Evolutionary conservation across 2,329 filamentous ascomycete genomes (phyloP).

Genomic region (Colletotrichum agaves): DNA sequence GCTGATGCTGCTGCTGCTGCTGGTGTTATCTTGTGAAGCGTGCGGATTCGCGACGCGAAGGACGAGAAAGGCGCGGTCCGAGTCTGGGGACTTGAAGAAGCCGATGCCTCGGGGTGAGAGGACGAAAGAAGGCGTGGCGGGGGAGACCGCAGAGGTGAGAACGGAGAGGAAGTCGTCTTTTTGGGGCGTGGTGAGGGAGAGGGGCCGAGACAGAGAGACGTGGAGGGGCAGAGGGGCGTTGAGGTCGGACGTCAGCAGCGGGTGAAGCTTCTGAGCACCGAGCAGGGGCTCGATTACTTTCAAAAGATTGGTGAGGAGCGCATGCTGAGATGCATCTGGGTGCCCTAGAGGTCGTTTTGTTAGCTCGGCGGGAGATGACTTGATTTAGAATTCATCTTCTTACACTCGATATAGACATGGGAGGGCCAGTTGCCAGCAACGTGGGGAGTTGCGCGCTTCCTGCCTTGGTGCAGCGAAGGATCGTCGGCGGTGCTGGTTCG

Average conservation of each 20-base stretch:
- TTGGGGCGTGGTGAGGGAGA: constrained; percentile 78
- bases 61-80: constrained; percentile 86
- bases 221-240: constrained; percentile 84
- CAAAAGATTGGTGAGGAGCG: constrained; percentile 57
- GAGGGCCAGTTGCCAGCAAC: constrained; percentile 91
- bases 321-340: constrained; percentile 60
- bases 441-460: constrained; percentile 85
- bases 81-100: constrained; percentile 65
- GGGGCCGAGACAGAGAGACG: constrained; percentile 86
- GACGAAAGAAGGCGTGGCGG: constrained; percentile 47
- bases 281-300: constrained; percentile 48
- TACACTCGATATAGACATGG: constrained; percentile 94
- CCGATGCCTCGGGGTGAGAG: constrained; percentile 53
- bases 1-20: constrained; percentile 23
- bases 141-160: constrained; percentile 58
- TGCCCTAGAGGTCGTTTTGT: constrained; percentile 58
- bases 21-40: not conserved
- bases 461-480: constrained; percentile 84
- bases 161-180: constrained; percentile 74
- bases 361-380: not conserved
- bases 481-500: constrained; percentile 84
- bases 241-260: constrained; percentile 81
- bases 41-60: constrained; percentile 63
- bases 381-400: constrained; percentile 46
- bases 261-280: constrained; percentile 62